These are phyloP conservation scores for Penicillium antarcticum DNA, from an alignment of 495 filamentous ascomycete genomes.

Conservation along the genomic window DNA sequence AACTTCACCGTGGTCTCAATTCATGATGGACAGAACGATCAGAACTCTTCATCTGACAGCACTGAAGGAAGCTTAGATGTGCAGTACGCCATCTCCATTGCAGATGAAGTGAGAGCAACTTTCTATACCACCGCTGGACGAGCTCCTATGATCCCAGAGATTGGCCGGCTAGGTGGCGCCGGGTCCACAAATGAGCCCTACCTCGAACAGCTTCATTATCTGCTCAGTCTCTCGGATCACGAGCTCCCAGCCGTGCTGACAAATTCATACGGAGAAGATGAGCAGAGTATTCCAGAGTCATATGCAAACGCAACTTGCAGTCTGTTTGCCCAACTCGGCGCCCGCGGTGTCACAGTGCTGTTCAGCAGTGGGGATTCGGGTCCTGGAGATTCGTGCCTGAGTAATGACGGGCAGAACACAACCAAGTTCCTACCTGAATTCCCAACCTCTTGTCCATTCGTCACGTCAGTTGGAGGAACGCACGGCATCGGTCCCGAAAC, in stretches of 20 bases:
- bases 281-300: constrained; percentile 48
- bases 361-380: constrained; percentile 72
- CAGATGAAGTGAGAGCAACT: constrained; percentile 53
- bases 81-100: constrained; percentile 63
- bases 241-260: constrained; percentile 71
- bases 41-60: constrained; percentile 32
- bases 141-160: constrained; percentile 53
- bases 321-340: constrained; percentile 68
- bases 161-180: constrained; percentile 36
- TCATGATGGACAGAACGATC: constrained; percentile 55
- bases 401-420: constrained; percentile 62
- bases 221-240: constrained; percentile 56
- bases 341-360: constrained; percentile 68
- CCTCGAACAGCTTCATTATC: constrained; percentile 70
- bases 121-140: constrained; percentile 68
- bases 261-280: constrained; percentile 62
- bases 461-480: constrained; percentile 75
- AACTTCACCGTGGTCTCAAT: constrained; percentile 63
- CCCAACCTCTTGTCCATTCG: constrained; percentile 77
- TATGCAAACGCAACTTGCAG: constrained; percentile 68
- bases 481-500: constrained; percentile 49
- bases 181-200: constrained; percentile 75
- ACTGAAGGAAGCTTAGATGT: constrained; percentile 70
- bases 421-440: constrained; percentile 65
- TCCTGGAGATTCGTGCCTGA: constrained; percentile 55